Percentiles rank a stretch among this genome's conserved stretches.
Conservation (phyloP, 441 rosid genomes). For the Hura crepitans region DNA sequence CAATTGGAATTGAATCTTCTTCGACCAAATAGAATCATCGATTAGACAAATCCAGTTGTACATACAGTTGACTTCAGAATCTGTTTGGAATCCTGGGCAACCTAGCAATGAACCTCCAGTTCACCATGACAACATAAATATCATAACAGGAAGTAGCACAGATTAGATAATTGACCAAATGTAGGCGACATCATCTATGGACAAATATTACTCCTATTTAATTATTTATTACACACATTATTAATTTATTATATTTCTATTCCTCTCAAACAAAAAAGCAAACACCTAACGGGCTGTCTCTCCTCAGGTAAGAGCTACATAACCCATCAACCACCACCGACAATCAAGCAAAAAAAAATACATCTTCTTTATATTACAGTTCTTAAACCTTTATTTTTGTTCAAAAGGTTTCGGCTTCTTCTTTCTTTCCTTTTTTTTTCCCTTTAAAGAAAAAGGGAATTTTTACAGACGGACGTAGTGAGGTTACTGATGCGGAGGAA, state of each 20-base stretch:
- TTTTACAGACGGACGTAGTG: constrained; percentile 26
- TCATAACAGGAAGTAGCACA: not conserved
- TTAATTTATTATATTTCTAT: not conserved
- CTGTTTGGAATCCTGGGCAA: not conserved
- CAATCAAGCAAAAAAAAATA: not conserved
- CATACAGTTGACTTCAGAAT: not conserved
- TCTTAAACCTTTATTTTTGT: not conserved
- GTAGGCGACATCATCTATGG: not conserved
- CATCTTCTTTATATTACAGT: not conserved
- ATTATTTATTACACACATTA: constrained; percentile 7
- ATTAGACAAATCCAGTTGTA: not conserved
- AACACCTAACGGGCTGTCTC: constrained; percentile 15
- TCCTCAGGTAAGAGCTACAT: not conserved
- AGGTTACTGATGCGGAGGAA: constrained; percentile 53
- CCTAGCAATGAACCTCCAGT: too few species aligned
- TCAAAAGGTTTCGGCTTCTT: not conserved
- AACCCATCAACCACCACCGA: not conserved
- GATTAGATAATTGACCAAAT: not conserved
- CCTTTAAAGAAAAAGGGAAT: not conserved
- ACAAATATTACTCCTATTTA: not conserved
- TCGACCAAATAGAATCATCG: too few species aligned
- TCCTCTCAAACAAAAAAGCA: constrained; percentile 27
- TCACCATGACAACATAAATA: too few species aligned
- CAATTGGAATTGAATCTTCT: too few species aligned
- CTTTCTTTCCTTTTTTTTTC: too few species aligned